A percentile compares a stretch with the other conserved stretches of the same genome.
These are phyloP conservation scores for Lactarius sanguifluus DNA, from an alignment of 768 basidiomycete genomes.

Conservation along the genomic window DNA sequence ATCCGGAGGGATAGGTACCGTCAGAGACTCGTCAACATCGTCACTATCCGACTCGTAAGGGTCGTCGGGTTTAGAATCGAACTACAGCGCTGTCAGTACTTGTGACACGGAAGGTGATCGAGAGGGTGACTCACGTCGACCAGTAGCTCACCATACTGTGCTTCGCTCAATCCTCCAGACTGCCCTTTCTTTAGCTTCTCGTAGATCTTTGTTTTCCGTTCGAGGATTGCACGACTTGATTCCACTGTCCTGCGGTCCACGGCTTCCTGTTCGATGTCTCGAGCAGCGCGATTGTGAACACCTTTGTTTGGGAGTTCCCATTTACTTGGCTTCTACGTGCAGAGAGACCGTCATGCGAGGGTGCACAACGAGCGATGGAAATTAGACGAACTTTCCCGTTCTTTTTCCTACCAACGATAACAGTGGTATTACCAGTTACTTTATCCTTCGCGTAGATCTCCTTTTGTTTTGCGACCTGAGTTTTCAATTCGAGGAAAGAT, in stretches of 20 bases:
- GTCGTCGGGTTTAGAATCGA: conserved; percentile 58
- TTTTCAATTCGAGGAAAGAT: conserved; percentile 83
- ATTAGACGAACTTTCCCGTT: conserved; percentile 61
- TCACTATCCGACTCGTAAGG: conserved; percentile 68
- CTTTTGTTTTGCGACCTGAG: conserved; percentile 50
- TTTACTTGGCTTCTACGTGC: conserved; percentile 64
- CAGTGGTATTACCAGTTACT: conserved; percentile 51
- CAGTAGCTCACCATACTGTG: conserved; percentile 67
- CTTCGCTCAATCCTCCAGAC: conserved; percentile 72
- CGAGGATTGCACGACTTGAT: conserved; percentile 64
- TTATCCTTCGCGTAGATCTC: conserved; percentile 67
- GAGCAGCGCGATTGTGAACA: conserved; percentile 57
- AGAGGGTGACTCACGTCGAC: conserved; percentile 63
- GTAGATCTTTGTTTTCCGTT: conserved; percentile 79
- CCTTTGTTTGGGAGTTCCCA: conserved; percentile 81
- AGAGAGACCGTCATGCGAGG: background rate
- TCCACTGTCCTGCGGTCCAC: conserved; percentile 71
- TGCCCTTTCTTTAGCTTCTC: conserved; percentile 77
- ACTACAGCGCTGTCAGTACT: conserved; percentile 43
- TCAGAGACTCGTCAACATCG: conserved; percentile 76
- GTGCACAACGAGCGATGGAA: background rate
- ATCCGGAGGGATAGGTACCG: conserved; percentile 49
- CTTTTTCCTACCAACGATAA: conserved; percentile 61
- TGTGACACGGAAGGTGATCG: background rate
- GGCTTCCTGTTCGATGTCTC: conserved; percentile 70